Evolutionary conservation across 495 filamentous ascomycete species (phyloP), one percentile per base, ranked within the genome.

Genomic region (Penicillium tannophilum): DNA sequence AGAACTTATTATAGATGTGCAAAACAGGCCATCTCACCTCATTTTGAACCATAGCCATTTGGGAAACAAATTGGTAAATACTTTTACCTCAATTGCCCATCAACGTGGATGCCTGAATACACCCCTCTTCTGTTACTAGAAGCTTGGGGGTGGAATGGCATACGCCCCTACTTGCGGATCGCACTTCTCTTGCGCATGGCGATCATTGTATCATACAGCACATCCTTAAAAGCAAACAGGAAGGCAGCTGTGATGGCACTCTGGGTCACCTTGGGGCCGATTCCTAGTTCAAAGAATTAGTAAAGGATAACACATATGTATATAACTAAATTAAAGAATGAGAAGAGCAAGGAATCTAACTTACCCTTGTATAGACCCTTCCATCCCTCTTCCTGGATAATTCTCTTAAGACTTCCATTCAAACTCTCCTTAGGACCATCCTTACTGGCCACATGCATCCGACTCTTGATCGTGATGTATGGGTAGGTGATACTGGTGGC

Each of bases 141-240:
- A 24, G 45, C 20, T 47, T 6, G 3, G 20, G 20, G 3, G 10
- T 47, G 20, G 20, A 23, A 23, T 47, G 9, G 45, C 45, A 12
- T 23, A 45, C 36, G 17, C 12, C 24, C 31, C 55, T 74, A 79
- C 55, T 72, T 72, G 26, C 68, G 62, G 41, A 70, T 77, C 9
- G 79, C 78, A 42, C 82, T 65, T 58, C 71, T 79, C 60, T 78
- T 79, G 24, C 86, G 72, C 23, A 84, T 74, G 6, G 79, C 75
- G 10, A 88, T 73, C 55, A 86, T 89, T 58, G 76, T 72, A 28
- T 83, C 81, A 72, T 89, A 91, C 10, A 91, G 68, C 4, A 86
- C 91, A 75, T 99, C 94, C 81, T 99, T 99, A 76, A 99, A 97
- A 14, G 93, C 93, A 69, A 99, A 99, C 54, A 99, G 79, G 73